Percentiles rank a stretch among this genome's conserved stretches.
Evolutionary conservation across 768 basidiomycete genomes (phyloP).

Genomic region (Trametes meyenii): DNA sequence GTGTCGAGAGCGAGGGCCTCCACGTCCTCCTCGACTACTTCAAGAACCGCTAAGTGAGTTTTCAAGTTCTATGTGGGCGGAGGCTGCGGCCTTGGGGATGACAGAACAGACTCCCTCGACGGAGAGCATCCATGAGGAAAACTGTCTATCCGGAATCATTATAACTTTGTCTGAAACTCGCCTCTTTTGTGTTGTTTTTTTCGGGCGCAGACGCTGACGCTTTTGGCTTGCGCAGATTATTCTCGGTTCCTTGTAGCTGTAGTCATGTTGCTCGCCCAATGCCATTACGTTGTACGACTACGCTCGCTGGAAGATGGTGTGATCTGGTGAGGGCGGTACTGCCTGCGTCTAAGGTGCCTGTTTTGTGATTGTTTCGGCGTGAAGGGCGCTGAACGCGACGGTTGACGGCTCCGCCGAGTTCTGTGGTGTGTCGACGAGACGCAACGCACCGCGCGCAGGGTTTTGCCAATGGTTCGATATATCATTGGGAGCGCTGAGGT

Average conservation of each 20-base stretch:
- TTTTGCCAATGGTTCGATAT: not conserved
- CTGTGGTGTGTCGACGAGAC: not conserved
- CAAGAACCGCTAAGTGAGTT: slow-evolving; percentile 76
- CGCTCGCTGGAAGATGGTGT: not conserved
- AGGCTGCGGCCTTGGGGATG: slow-evolving; percentile 50
- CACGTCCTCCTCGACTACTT: slow-evolving; percentile 95
- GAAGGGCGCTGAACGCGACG: not conserved
- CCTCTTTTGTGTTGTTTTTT: not conserved
- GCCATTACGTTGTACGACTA: slow-evolving; percentile 19
- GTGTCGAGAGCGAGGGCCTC: slow-evolving; percentile 91
- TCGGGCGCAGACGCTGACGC: not conserved
- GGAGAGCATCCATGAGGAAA: slow-evolving; percentile 70
- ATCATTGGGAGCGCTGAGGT: not conserved
- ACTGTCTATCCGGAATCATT: slow-evolving; percentile 88
- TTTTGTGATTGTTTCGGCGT: not conserved
- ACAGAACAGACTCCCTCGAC: slow-evolving; percentile 94
- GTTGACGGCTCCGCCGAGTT: not conserved
- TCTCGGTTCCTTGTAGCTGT: slow-evolving; percentile 26
- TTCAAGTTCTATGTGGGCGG: slow-evolving; percentile 2
- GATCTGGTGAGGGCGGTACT: not conserved
- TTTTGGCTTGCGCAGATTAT: slow-evolving; percentile 13
- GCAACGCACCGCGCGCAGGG: not conserved
- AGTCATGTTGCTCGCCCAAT: slow-evolving; percentile 18
- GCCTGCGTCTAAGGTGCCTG: not conserved
- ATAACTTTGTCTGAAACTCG: slow-evolving; percentile 63